Percentiles rank a stretch among this genome's conserved stretches.
These are phyloP conservation scores for Batrachochytrium dendrobatidis DNA, from an alignment of 371 early-diverging fungal species.

Conservation along the genomic window DNA sequence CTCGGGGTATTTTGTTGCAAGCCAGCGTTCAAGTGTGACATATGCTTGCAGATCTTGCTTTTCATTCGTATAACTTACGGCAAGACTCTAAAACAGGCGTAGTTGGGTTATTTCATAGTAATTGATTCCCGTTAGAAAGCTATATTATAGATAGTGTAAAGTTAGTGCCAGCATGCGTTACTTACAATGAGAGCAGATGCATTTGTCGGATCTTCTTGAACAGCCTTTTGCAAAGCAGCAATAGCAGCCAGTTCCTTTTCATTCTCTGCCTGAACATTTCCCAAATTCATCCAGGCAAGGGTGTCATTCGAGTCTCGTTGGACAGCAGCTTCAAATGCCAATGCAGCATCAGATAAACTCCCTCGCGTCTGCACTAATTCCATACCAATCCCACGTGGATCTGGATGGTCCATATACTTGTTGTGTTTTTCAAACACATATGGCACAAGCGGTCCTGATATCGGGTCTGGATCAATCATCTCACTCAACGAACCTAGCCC, in stretches of 20 bases:
- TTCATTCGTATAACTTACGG: slow-evolving; percentile 94
- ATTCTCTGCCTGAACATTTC: slow-evolving; percentile 88
- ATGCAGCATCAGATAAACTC: slow-evolving; percentile 70
- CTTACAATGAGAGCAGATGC: slow-evolving; percentile 62
- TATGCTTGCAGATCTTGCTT: slow-evolving; percentile 76
- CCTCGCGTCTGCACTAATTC: slow-evolving; percentile 6
- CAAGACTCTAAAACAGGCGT: slow-evolving; percentile 58
- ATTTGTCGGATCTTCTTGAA: slow-evolving; percentile 59
- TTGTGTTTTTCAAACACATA: slow-evolving; percentile 36
- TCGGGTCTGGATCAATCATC: slow-evolving; percentile 27
- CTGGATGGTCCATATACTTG: slow-evolving; percentile 27
- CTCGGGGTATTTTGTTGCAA: slow-evolving; percentile 57
- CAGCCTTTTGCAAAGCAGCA: slow-evolving; percentile 75
- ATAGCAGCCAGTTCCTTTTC: slow-evolving; percentile 90
- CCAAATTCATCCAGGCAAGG: slow-evolving; percentile 77
- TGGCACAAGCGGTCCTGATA: slow-evolving; percentile 21
- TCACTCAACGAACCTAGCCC: slow-evolving; percentile 9
- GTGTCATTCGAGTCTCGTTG: slow-evolving; percentile 74
- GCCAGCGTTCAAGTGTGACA: slow-evolving; percentile 81
- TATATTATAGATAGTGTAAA: no score
- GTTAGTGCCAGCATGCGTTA: no score
- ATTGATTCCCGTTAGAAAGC: no score
- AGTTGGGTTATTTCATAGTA: no score
- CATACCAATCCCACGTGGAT: slow-evolving; percentile 28
- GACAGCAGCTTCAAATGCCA: slow-evolving; percentile 89